Percentiles rank a stretch among this genome's conserved stretches.
Conservation (phyloP, 148 eudicot genomes). For the Nyssa sinensis region DNA sequence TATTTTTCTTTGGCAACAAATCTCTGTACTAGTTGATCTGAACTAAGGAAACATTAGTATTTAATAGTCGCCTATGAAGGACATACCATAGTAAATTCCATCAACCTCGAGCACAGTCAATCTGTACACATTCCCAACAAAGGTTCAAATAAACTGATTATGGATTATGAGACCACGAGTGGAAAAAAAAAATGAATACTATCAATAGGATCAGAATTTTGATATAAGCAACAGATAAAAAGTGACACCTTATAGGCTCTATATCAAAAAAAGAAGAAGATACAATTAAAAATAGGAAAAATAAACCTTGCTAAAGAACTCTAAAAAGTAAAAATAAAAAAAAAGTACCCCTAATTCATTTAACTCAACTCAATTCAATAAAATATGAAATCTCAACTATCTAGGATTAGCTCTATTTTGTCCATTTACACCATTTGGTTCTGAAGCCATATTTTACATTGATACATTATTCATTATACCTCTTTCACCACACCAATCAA, state of each 20-base stretch:
- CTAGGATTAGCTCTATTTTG: background rate
- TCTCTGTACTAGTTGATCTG: background rate
- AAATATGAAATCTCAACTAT: background rate
- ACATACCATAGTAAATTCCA: slow-evolving; percentile 82
- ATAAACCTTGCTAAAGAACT: background rate
- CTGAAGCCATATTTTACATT: background rate
- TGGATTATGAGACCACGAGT: background rate
- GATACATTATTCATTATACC: background rate
- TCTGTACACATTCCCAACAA: slow-evolving; percentile 44
- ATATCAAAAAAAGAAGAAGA: background rate
- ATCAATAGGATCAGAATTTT: background rate
- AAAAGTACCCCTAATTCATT: background rate
- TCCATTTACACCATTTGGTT: background rate
- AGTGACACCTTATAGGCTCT: background rate
- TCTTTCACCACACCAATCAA: background rate
- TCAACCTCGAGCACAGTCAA: slow-evolving; percentile 98
- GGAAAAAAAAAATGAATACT: background rate
- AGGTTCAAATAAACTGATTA: background rate
- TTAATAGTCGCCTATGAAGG: background rate
- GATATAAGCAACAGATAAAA: background rate
- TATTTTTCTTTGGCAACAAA: background rate
- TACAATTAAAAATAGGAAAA: background rate
- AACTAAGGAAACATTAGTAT: background rate
- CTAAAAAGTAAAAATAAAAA: background rate
- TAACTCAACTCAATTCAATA: background rate